These are phyloP conservation scores for Backusella psychrophila DNA, from an alignment of 192 early-diverging fungal genomes.

Conservation along the genomic window DNA sequence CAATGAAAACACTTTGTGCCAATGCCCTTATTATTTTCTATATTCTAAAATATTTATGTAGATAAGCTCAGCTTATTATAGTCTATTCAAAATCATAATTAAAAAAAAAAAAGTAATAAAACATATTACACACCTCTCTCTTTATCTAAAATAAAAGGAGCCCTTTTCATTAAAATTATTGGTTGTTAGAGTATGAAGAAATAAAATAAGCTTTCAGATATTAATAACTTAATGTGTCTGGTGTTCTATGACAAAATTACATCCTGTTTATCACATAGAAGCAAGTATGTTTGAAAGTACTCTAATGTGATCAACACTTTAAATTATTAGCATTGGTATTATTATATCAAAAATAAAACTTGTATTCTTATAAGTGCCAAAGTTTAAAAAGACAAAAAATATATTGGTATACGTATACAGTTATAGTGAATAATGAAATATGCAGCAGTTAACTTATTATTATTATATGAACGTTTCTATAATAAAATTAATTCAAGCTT, in stretches of 20 bases:
- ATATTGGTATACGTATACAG: too few relatives aligned
- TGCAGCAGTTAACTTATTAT: background rate
- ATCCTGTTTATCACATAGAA: background rate
- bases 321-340: background rate
- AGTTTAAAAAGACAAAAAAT: too few relatives aligned
- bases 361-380: background rate
- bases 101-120: background rate
- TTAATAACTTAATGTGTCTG: background rate
- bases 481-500: background rate
- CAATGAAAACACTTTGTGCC: background rate
- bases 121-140: background rate
- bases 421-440: background rate
- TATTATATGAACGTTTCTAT: background rate
- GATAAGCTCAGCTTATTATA: background rate
- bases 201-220: background rate
- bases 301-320: background rate
- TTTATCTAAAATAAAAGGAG: conserved; percentile 1
- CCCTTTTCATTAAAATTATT: background rate
- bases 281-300: too few relatives aligned
- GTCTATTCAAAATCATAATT: background rate
- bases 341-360: background rate
- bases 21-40: background rate
- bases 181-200: background rate
- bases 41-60: too few relatives aligned
- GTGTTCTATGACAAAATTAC: background rate